Conservation (phyloP, 2,329 filamentous ascomycete genomes). For the Scopulariopsis brevicaulis region DNA sequence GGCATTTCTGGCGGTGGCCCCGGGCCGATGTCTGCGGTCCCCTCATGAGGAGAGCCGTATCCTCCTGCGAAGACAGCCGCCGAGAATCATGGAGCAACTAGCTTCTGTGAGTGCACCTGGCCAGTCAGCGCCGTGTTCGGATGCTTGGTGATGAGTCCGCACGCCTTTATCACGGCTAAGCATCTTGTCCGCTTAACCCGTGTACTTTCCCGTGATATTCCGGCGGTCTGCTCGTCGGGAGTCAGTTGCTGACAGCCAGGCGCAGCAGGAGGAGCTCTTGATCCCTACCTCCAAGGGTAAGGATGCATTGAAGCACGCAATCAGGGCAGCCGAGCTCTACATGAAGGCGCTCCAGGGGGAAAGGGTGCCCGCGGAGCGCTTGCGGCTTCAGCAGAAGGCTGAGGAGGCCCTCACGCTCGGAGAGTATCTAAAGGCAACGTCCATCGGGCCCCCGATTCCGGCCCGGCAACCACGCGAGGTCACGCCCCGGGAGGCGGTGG, state of each 20-base stretch:
- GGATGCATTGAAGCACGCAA: constrained; percentile 63
- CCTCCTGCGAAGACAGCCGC: background rate
- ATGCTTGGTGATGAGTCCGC: too few relatives aligned
- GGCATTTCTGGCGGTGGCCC: background rate
- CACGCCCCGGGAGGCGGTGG: constrained; percentile 61
- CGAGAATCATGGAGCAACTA: constrained; percentile 22
- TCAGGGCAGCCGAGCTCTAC: constrained; percentile 68
- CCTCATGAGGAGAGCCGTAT: background rate
- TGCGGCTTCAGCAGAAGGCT: constrained; percentile 56
- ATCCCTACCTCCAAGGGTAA: constrained; percentile 20
- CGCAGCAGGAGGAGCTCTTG: constrained; percentile 25
- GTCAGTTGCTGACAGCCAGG: background rate
- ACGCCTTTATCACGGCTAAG: too few relatives aligned
- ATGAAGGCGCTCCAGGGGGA: constrained; percentile 63
- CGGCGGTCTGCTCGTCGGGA: background rate
- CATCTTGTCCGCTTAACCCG: background rate
- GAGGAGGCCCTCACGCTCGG: constrained; percentile 58
- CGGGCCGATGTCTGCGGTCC: background rate
- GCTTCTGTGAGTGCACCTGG: constrained; percentile 18
- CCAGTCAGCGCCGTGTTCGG: background rate
- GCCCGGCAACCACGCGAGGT: constrained; percentile 43
- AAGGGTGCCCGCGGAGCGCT: constrained; percentile 48
- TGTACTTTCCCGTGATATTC: background rate
- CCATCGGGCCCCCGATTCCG: constrained; percentile 14
- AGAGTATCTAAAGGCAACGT: constrained; percentile 58